phyloP scores from a whole-genome alignment of 805 yeast genomes.

The Saccharomycopsis capsularis region DNA sequence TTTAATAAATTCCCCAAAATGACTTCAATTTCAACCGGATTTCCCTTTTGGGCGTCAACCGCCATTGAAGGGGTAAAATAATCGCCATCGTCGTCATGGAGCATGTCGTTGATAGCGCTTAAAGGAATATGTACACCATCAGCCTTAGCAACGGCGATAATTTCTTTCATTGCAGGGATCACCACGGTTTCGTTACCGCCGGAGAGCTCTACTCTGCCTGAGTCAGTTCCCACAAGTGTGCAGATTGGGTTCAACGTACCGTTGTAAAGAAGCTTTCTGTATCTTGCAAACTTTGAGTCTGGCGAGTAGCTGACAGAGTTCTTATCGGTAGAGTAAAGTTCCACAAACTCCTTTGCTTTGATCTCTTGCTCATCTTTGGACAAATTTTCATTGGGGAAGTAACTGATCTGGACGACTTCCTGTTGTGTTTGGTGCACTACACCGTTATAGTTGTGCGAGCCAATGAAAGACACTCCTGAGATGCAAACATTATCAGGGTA shows the following conservation, averaged over 20 bases:
- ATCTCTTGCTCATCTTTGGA: constrained; percentile 27
- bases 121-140: constrained; percentile 54
- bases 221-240: constrained; percentile 51
- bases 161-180: constrained; percentile 62
- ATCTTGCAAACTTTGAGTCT: constrained; percentile 47
- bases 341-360: constrained; percentile 39
- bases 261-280: constrained; percentile 65
- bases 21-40: constrained; percentile 64
- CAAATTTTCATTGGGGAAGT: constrained; percentile 38
- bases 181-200: constrained; percentile 38
- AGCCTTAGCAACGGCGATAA: constrained; percentile 57
- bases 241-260: constrained; percentile 58
- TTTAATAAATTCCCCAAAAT: constrained; percentile 60
- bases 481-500: constrained; percentile 44
- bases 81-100: constrained; percentile 51
- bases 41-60: constrained; percentile 58
- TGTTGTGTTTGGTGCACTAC: constrained; percentile 42
- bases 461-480: constrained; percentile 60
- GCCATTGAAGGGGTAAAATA: constrained; percentile 68
- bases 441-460: constrained; percentile 49
- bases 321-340: constrained; percentile 38
- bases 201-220: constrained; percentile 44
- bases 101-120: constrained; percentile 41
- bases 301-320: constrained; percentile 37
- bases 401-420: constrained; percentile 47